A percentile compares a stretch with the other conserved stretches of the same genome.
phyloP scores from a whole-genome alignment of 2,329 filamentous ascomycete species.

The Trichophyton rubrum region DNA sequence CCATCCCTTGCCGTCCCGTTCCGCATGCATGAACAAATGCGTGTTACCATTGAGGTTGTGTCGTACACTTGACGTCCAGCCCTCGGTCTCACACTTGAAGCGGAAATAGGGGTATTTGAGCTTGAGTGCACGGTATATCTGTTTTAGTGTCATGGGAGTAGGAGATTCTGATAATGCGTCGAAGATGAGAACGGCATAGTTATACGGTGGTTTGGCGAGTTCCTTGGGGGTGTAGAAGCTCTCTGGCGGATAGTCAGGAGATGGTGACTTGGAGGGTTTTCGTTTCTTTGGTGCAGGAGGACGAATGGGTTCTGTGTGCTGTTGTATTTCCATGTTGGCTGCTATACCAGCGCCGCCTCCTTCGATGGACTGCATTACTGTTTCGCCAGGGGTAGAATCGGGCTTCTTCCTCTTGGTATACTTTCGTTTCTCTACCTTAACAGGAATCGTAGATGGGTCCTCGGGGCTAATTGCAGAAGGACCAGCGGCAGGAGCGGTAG shows the following conservation, averaged over 20 bases:
- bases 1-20: conserved; percentile 51
- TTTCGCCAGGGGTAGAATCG: conserved; percentile 30
- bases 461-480: conserved; percentile 15
- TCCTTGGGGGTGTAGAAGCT: conserved; percentile 51
- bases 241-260: conserved; percentile 48
- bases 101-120: conserved; percentile 49
- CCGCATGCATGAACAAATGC: conserved; percentile 47
- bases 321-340: conserved; percentile 24
- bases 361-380: conserved; percentile 33
- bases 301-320: conserved; percentile 32
- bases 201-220: conserved; percentile 48
- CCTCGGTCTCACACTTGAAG: conserved; percentile 51
- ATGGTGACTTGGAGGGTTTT: conserved; percentile 46
- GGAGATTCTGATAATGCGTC: conserved; percentile 47
- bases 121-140: conserved; percentile 53
- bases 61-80: conserved; percentile 55
- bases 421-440: conserved; percentile 36
- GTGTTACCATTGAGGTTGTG: conserved; percentile 50
- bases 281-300: conserved; percentile 36
- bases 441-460: conserved; percentile 21
- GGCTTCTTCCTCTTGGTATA: conserved; percentile 38
- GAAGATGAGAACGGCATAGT: conserved; percentile 53
- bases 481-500: not conserved
- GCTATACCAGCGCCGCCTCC: conserved; percentile 17
- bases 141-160: conserved; percentile 49